Base-by-base conservation (phyloP, 257 asterid genomes). In the Ocimum tenuiflorum region DNA sequence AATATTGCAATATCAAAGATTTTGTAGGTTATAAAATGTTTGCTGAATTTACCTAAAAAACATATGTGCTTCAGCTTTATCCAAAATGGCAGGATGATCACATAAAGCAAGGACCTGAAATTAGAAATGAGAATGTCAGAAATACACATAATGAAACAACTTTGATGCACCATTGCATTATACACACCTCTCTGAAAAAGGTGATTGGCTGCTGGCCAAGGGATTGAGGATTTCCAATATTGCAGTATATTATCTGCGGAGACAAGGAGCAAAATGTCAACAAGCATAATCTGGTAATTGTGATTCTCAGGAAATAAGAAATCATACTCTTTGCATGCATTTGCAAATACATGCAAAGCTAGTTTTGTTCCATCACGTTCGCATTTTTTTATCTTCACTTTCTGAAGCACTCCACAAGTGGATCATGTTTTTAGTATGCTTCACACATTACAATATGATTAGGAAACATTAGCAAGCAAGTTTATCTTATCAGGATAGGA, bases 191-290 rank as follows among this genome's bases (percentile, higher is more conserved):
- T 78, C 98, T 85, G 73, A 92, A 92, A 77, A 92, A 92, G 13
- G 97, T 87, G 79, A 92, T 81, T 51, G 98, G 97, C 73, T 87
- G 96, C 81, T 92, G 98, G 58, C 89, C 96, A 46, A 92, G 88
- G 38, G 97, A 82, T 67, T 92, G 98, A 65, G 98, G 98, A 70
- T 92, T 92, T 51, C 98, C 98, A 50, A 89, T 92, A 50, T 89
- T 92, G 82, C 97, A 92, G 75, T 89, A 92, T 15, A 92, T 63
- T 51, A 92, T 87, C 97, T 92, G 94, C 67, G 53, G 27, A 73
- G 62, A 62, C 52, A 43, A 63, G 10, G 39, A 48, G 65, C 36
- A 63, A 39, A 5, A n/a, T 7, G 9, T 20, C 50, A 43, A 18
- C 53, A 60, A 42, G 48, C 41, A 42, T 48, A 48, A 42, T 19